These are phyloP conservation scores for Decorospora gaudefroyi DNA, from an alignment of 2,329 filamentous ascomycete genomes.

Conservation along the genomic window DNA sequence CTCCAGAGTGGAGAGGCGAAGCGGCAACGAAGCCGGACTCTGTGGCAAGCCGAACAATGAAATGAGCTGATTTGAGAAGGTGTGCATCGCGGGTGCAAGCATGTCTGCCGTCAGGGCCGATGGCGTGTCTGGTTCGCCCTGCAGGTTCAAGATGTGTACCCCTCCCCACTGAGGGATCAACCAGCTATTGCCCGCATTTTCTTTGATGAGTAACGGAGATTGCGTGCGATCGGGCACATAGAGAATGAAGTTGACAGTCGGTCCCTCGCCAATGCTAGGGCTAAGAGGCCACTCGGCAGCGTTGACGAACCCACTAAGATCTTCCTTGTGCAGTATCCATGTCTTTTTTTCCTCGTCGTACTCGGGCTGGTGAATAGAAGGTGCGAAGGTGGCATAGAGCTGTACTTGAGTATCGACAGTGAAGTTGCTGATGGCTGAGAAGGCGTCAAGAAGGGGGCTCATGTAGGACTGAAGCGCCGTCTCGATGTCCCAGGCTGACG, in stretches of 20 bases:
- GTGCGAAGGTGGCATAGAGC: constrained; percentile 75
- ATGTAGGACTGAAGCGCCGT: constrained; percentile 79
- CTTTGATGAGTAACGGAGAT: constrained; percentile 63
- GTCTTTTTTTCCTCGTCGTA: constrained; percentile 60
- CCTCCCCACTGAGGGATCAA: constrained; percentile 95
- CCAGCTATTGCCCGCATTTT: constrained; percentile 74
- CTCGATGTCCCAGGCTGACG: constrained; percentile 91
- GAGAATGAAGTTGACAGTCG: constrained; percentile 94
- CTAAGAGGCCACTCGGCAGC: constrained; percentile 96
- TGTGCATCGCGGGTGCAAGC: constrained; percentile 80
- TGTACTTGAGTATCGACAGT: constrained; percentile 96
- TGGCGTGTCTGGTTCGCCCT: constrained; percentile 40
- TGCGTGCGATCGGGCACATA: constrained; percentile 76
- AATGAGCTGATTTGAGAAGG: constrained; percentile 87
- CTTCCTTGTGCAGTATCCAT: constrained; percentile 76
- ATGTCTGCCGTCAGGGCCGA: constrained; percentile 64
- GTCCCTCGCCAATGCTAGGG: constrained; percentile 88
- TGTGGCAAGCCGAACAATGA: constrained; percentile 84
- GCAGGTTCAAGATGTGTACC: constrained; percentile 69
- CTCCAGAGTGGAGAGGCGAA: constrained; percentile 81
- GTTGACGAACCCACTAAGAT: constrained; percentile 93
- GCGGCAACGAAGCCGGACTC: constrained; percentile 74
- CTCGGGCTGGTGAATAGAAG: constrained; percentile 62
- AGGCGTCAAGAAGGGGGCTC: constrained; percentile 75
- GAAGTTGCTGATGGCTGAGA: constrained; percentile 87